Percentiles rank a stretch among this genome's conserved stretches.
These are phyloP conservation scores for Leccinum ochraceum DNA, from an alignment of 768 basidiomycete genomes.

Conservation along the genomic window DNA sequence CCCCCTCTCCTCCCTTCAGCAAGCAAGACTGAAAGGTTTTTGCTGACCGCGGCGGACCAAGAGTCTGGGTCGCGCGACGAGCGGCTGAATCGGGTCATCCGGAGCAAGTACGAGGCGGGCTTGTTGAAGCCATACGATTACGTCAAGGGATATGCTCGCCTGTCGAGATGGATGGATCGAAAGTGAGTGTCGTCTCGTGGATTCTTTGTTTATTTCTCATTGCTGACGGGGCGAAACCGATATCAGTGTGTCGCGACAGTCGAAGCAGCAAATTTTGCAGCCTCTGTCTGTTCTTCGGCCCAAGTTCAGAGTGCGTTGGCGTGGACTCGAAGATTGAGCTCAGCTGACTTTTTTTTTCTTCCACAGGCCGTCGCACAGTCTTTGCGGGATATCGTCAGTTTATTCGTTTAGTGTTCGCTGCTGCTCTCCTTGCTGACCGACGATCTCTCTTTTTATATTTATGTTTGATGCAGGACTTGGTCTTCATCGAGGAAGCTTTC, in stretches of 20 bases:
- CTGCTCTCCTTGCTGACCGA: not conserved
- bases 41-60: slow-evolving; percentile 94
- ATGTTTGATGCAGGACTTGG: slow-evolving; percentile 63
- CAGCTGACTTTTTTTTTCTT: not conserved
- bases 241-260: slow-evolving; percentile 81
- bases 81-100: slow-evolving; percentile 83
- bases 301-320: not conserved
- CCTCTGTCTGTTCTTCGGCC: slow-evolving; percentile 56
- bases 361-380: not conserved
- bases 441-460: not conserved
- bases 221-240: slow-evolving; percentile 53
- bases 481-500: slow-evolving; percentile 98
- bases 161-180: slow-evolving; percentile 94
- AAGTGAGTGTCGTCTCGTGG: slow-evolving; percentile 54
- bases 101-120: slow-evolving; percentile 96
- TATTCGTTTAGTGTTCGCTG: not conserved
- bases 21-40: slow-evolving; percentile 64
- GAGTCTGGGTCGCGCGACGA: slow-evolving; percentile 89
- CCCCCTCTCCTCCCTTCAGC: slow-evolving; percentile 67
- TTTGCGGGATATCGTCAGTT: not conserved
- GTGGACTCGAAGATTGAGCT: not conserved
- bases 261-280: slow-evolving; percentile 88
- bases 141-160: slow-evolving; percentile 89
- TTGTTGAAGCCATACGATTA: slow-evolving; percentile 95
- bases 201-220: slow-evolving; percentile 9